Conservation (phyloP, 179 eudicot species). For the Beta macrorhiza region DNA sequence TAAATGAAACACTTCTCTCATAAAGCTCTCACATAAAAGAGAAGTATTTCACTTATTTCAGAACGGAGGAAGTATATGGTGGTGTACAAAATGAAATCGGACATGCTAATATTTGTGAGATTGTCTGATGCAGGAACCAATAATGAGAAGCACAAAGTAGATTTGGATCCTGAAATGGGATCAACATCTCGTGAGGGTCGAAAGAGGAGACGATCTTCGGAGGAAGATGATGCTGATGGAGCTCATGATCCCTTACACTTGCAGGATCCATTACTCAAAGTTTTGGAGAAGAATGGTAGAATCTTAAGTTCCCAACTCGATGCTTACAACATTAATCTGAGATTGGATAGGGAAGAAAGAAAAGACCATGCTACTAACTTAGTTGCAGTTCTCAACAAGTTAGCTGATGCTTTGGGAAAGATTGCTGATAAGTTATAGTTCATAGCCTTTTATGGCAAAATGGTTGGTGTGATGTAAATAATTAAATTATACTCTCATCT, state of each 20-base stretch:
- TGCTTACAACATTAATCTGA: constrained; percentile 60
- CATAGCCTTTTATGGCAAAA: neutral
- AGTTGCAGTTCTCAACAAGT: constrained; percentile 65
- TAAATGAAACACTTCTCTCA: no score
- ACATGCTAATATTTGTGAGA: no score
- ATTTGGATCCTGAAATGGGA: constrained; percentile 39
- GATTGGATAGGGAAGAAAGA: constrained; percentile 69
- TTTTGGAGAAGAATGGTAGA: constrained; percentile 69
- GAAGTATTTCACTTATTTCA: no score
- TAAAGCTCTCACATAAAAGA: no score
- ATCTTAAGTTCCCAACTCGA: constrained; percentile 60
- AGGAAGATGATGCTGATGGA: constrained; percentile 38
- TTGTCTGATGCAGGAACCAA: constrained; percentile 36
- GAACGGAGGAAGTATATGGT: neutral
- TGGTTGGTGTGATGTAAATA: neutral
- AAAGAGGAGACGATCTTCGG: constrained; percentile 51
- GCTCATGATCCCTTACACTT: neutral
- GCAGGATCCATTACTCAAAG: constrained; percentile 47
- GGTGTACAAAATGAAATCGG: neutral
- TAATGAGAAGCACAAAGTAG: constrained; percentile 42
- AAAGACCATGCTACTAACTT: constrained; percentile 60
- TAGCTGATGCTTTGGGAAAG: constrained; percentile 80
- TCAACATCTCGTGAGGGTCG: constrained; percentile 45
- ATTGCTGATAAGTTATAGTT: constrained; percentile 83
- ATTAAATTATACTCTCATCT: neutral